These are phyloP conservation scores for Gentiana macrophylla DNA, from an alignment of 257 asterid genomes.

Conservation along the genomic window DNA sequence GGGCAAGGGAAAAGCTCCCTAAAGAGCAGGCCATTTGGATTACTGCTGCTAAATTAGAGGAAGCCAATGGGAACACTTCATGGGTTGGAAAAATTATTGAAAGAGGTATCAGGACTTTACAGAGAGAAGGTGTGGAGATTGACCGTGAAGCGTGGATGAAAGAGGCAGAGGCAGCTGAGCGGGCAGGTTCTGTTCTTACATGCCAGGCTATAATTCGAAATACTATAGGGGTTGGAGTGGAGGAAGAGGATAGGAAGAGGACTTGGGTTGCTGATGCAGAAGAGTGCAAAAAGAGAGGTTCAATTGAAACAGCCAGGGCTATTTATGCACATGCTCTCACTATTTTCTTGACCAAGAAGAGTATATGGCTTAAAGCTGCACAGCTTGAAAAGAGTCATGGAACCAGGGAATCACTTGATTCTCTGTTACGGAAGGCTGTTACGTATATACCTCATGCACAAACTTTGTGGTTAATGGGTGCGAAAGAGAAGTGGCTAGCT, in stretches of 20 bases:
- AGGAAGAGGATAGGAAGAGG: slow-evolving; percentile 89
- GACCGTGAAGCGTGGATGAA: slow-evolving; percentile 94
- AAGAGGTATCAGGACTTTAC: slow-evolving; percentile 72
- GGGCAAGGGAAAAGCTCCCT: slow-evolving; percentile 68
- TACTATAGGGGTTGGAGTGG: slow-evolving; percentile 81
- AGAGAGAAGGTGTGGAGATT: slow-evolving; percentile 76
- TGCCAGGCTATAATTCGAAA: slow-evolving; percentile 76
- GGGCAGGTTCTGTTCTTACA: slow-evolving; percentile 80
- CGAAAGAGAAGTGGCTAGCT: slow-evolving; percentile 98
- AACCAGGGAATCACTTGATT: slow-evolving; percentile 75
- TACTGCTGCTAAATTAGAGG: slow-evolving; percentile 88
- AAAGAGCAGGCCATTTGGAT: slow-evolving; percentile 94
- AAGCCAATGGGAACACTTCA: slow-evolving; percentile 61
- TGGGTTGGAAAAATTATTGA: slow-evolving; percentile 75
- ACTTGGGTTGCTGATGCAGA: slow-evolving; percentile 99
- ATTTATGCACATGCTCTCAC: slow-evolving; percentile 78
- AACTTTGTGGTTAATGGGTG: slow-evolving; percentile 92
- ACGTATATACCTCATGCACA: slow-evolving; percentile 85
- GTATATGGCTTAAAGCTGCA: slow-evolving; percentile 98
- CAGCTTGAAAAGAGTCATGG: slow-evolving; percentile 96
- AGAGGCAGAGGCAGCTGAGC: slow-evolving; percentile 92
- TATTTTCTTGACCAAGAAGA: slow-evolving; percentile 72
- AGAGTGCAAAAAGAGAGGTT: slow-evolving; percentile 89
- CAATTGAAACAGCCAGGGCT: slow-evolving; percentile 86
- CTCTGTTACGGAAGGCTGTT: slow-evolving; percentile 73